A percentile compares a stretch with the other conserved stretches of the same genome.
Evolutionary conservation across 2,329 filamentous ascomycete genomes (phyloP).

Genomic region (Aspergillus fumigatus): DNA sequence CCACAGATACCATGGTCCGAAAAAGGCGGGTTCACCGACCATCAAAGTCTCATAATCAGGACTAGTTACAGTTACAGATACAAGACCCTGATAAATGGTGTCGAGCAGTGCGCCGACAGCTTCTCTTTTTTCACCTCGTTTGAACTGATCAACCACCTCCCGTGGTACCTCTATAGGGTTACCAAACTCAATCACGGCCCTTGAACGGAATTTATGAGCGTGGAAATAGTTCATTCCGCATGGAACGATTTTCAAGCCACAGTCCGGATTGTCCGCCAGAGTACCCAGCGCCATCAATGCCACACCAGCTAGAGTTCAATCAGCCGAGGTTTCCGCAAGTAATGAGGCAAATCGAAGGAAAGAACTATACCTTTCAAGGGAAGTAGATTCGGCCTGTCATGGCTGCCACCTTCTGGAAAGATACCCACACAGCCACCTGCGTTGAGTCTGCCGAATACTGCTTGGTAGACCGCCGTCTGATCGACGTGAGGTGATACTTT

Average conservation of each 20-base stretch:
- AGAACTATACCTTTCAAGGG: slow-evolving; percentile 65
- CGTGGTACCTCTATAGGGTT: slow-evolving; percentile 77
- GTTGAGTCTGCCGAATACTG: slow-evolving; percentile 79
- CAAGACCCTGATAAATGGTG: slow-evolving; percentile 77
- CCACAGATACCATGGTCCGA: not conserved
- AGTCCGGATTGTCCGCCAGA: slow-evolving; percentile 77
- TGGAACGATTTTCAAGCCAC: slow-evolving; percentile 88
- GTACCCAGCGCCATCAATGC: slow-evolving; percentile 96
- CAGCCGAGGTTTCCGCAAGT: slow-evolving; percentile 3
- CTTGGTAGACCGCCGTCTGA: slow-evolving; percentile 88
- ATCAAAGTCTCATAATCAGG: slow-evolving; percentile 96
- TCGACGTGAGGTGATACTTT: slow-evolving; percentile 91
- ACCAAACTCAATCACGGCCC: slow-evolving; percentile 93
- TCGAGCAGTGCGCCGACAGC: slow-evolving; percentile 82
- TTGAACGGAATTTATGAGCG: slow-evolving; percentile 94
- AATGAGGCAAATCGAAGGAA: slow-evolving; percentile 1
- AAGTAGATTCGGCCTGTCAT: slow-evolving; percentile 85
- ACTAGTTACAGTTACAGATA: slow-evolving; percentile 83
- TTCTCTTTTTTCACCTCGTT: slow-evolving; percentile 74
- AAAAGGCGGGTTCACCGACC: slow-evolving; percentile 42
- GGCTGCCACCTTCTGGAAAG: slow-evolving; percentile 94
- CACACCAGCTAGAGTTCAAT: slow-evolving; percentile 63
- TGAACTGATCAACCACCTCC: slow-evolving; percentile 81
- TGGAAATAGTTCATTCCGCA: slow-evolving; percentile 99
- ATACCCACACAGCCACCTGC: slow-evolving; percentile 88